phyloP scores from a whole-genome alignment of 75 land plant species.

The Sequoiadendron giganteum region DNA sequence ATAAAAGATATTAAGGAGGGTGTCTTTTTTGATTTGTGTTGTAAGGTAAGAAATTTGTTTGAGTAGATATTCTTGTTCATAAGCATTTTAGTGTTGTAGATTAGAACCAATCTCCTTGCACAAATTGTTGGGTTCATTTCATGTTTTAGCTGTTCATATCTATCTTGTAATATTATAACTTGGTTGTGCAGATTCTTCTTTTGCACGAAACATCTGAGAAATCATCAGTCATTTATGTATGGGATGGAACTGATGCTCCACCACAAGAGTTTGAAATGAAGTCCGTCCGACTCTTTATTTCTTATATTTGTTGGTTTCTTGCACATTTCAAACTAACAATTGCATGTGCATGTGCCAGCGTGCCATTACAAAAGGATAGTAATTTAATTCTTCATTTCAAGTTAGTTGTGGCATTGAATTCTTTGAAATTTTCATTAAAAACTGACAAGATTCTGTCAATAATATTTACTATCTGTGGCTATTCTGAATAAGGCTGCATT shows the following conservation, averaged over 20 bases:
- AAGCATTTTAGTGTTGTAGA: neutral
- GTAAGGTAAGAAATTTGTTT: constrained; percentile 48
- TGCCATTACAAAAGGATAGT: neutral
- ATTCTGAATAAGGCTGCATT: neutral
- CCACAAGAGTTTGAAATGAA: constrained; percentile 15
- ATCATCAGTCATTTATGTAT: constrained; percentile 50
- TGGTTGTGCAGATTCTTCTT: constrained; percentile 41
- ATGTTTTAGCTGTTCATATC: constrained; percentile 1
- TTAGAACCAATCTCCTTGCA: neutral
- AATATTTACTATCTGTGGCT: neutral
- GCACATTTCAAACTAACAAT: neutral
- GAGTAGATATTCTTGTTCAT: neutral
- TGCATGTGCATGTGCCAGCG: neutral
- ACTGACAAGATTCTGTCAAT: neutral
- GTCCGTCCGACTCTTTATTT: constrained; percentile 15
- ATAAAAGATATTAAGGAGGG: constrained; percentile 41
- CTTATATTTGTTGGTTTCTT: neutral
- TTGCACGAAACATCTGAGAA: constrained; percentile 19
- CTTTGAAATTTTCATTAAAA: neutral
- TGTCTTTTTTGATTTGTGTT: constrained; percentile 38
- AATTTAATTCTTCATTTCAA: constrained; percentile 6
- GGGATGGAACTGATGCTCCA: constrained; percentile 84
- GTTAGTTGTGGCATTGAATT: neutral
- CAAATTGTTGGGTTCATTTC: neutral
- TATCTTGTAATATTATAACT: neutral